phyloP scores from a whole-genome alignment of 495 filamentous ascomycete genomes.

The Trichocladium antarcticum region DNA sequence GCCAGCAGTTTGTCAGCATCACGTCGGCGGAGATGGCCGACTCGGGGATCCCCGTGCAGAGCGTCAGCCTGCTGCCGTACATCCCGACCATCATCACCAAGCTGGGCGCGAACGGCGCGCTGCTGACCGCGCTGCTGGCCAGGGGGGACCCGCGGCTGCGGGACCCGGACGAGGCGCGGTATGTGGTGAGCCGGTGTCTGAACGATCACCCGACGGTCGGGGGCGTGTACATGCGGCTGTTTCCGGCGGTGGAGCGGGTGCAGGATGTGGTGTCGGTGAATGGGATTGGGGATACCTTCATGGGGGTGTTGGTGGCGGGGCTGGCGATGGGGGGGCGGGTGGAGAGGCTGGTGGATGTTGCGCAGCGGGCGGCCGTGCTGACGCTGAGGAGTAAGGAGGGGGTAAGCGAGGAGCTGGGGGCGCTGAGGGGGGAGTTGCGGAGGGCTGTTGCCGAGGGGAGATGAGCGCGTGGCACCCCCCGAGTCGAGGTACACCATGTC shows the following conservation, averaged over 20 bases:
- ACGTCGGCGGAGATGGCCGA: constrained; percentile 56
- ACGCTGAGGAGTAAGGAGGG: constrained; percentile 62
- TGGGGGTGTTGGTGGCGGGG: constrained; percentile 68
- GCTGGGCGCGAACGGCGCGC: constrained; percentile 65
- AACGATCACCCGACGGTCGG: constrained; percentile 49
- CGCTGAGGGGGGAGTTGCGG: constrained; percentile 27
- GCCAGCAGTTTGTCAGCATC: constrained; percentile 53
- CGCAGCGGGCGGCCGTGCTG: constrained; percentile 65
- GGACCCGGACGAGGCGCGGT: constrained; percentile 48
- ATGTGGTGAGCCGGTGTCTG: constrained; percentile 51
- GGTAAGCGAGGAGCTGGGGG: constrained; percentile 45
- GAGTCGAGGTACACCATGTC: too few relatives aligned
- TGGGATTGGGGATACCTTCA: constrained; percentile 86
- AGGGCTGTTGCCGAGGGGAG: constrained; percentile 1
- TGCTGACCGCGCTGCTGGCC: constrained; percentile 59
- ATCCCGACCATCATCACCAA: constrained; percentile 78
- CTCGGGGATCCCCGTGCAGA: constrained; percentile 68
- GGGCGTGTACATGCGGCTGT: constrained; percentile 77
- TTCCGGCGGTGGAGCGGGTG: constrained; percentile 56
- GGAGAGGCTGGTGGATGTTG: constrained; percentile 43
- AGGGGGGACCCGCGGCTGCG: constrained; percentile 53
- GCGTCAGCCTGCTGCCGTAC: constrained; percentile 73
- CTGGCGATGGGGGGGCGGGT: constrained; percentile 39
- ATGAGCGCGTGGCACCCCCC: too few relatives aligned
- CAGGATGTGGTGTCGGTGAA: constrained; percentile 77